Evolutionary conservation across 441 rosid genomes (phyloP), one percentile per base, ranked within the genome.

Genomic region (Sinapis alba): DNA sequence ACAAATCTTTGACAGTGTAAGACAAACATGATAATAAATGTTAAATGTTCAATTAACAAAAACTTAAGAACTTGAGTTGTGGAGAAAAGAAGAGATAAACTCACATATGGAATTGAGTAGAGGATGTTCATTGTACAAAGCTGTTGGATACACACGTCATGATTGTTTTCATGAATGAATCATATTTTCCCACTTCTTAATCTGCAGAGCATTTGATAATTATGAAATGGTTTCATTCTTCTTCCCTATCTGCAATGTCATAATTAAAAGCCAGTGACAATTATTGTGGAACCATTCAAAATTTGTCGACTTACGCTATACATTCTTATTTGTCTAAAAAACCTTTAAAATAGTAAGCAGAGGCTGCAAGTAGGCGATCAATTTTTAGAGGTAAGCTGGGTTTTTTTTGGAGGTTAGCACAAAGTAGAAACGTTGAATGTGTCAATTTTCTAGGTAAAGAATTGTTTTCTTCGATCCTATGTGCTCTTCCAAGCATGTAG

Each of bases 311-410:
- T 87, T 75, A 89, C 98, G 72, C 81, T 23, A 61, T 66, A 61
- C 84, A 85, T 63, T 88, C 94, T 68, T 89, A 93, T 77, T 88
- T 90, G 18, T 92, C 98, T 2, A 92, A 86, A 66, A 87, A 92
- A 71, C 92, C 98, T 77, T 92, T 88, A 75, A 90, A 90, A 36
- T 64, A 24, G 20, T 77, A 72, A 63, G 79, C 75, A 62, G 78
- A 63, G 38, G 83, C 64, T 57, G 82, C 21, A 58, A 20, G 63
- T 75, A 50, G 72, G 72, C 60, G 61, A 56, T 23, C 53, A 10
- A 51, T 18, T 19, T n/a, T 15, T 3, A 74, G 11, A 56, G 23
- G 38, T 27, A 23, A 18, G 10, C 11, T 43, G 4, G 66, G 26
- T 34, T 65, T 62, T 18, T 34, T 23, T 62, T 27, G 59, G 68